Percentiles rank a stretch among this genome's conserved stretches.
Evolutionary conservation across 129 eudicot genomes (phyloP).

Genomic region (Deinandra increscens): DNA sequence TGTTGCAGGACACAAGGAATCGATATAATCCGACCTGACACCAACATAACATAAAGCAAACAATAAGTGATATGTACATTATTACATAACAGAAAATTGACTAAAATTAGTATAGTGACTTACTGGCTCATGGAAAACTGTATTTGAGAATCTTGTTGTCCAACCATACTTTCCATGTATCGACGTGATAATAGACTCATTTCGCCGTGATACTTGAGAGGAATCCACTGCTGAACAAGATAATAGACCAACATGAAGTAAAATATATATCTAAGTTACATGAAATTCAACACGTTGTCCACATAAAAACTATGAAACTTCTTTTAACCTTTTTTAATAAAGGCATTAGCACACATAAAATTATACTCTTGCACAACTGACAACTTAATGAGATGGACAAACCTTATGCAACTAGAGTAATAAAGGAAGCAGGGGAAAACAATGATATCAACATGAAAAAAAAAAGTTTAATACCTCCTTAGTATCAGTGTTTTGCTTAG

Average conservation of each 20-base stretch:
- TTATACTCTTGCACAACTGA: too few species aligned
- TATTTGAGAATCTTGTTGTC: conserved; percentile 38
- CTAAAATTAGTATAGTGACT: conserved; percentile 13
- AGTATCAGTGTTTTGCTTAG: conserved; percentile 41
- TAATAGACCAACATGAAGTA: conserved; percentile 23
- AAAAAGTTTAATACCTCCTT: conserved; percentile 47
- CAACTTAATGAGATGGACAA: background rate
- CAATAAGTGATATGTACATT: conserved; percentile 2
- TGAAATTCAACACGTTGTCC: conserved; percentile 8
- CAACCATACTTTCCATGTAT: conserved; percentile 54
- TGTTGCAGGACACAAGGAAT: conserved; percentile 69
- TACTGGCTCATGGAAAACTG: conserved; percentile 71
- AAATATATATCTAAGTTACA: background rate
- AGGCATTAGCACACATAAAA: too few species aligned
- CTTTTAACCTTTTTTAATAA: background rate
- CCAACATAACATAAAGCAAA: conserved; percentile 24
- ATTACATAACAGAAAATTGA: background rate
- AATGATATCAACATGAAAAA: background rate
- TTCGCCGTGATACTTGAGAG: conserved; percentile 68
- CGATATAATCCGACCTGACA: conserved; percentile 65
- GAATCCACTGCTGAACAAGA: conserved; percentile 61
- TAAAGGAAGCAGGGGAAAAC: background rate
- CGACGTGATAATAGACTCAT: conserved; percentile 41
- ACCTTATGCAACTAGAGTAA: background rate
- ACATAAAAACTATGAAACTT: background rate